Conservation (phyloP, 2,329 filamentous ascomycete genomes). For the Rhytidhysteron rufulum region DNA sequence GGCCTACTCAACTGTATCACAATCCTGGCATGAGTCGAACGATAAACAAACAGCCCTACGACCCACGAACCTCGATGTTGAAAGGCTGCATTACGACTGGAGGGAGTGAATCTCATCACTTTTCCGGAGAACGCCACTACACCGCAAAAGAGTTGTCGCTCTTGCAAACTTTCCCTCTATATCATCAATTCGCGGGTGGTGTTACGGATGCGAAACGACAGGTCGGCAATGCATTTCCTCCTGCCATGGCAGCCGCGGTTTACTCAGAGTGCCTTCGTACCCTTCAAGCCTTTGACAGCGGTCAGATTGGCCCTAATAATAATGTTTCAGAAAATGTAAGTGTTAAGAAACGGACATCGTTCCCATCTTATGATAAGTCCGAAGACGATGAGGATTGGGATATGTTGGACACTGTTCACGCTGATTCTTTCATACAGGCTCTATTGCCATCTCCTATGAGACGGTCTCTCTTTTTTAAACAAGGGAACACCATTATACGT, state of each 20-base stretch:
- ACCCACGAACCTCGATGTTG: conserved; percentile 4
- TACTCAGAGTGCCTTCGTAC: conserved; percentile 8
- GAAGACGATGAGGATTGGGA: no score
- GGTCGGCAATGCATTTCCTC: conserved; percentile 22
- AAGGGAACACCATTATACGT: no score
- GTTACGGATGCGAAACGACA: conserved; percentile 11
- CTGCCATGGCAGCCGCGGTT: conserved; percentile 9
- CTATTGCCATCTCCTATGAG: no score
- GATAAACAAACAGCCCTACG: conserved; percentile 4
- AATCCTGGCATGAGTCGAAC: conserved; percentile 9
- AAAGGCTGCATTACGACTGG: conserved; percentile 14
- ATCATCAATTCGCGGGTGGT: conserved; percentile 11
- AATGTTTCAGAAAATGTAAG: no score
- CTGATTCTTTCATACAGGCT: no score
- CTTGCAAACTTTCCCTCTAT: conserved; percentile 14
- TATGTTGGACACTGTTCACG: no score
- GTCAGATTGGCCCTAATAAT: conserved; percentile 21
- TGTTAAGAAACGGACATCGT: no score
- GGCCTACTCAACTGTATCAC: conserved; percentile 14
- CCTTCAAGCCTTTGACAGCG: conserved; percentile 22
- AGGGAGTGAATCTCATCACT: conserved; percentile 15
- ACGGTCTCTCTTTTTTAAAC: no score
- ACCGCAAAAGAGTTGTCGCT: conserved; percentile 17
- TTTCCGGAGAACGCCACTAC: conserved; percentile 10
- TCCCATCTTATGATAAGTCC: no score